Evolutionary conservation across 176 grass and related monocot species (phyloP).

Genomic region (Musa beccarii): DNA sequence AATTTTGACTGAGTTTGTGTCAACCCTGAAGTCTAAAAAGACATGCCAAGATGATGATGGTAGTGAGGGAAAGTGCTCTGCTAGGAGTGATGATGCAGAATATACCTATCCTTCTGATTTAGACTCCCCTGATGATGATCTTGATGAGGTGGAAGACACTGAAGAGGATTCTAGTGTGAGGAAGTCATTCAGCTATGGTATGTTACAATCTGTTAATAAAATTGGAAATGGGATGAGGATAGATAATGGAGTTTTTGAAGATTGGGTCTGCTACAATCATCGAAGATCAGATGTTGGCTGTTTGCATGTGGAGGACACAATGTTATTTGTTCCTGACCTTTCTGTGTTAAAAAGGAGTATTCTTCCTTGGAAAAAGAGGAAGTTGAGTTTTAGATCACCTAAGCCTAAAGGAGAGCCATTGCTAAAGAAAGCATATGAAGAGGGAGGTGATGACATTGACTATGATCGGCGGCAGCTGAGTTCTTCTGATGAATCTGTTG

Average conservation of each 20-base stretch:
- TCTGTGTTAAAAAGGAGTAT: conserved; percentile 49
- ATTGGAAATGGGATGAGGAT: conserved; percentile 48
- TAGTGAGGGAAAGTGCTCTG: conserved; percentile 59
- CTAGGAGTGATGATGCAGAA: conserved; percentile 53
- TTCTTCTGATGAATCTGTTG: conserved; percentile 54
- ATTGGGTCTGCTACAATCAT: conserved; percentile 83
- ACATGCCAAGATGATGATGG: conserved; percentile 50
- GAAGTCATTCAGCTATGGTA: conserved; percentile 91
- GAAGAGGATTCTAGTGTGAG: conserved; percentile 38
- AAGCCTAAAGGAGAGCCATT: conserved; percentile 87
- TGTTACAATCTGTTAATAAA: conserved; percentile 62
- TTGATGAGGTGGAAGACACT: conserved; percentile 20
- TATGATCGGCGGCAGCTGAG: conserved; percentile 71
- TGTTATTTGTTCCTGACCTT: conserved; percentile 27
- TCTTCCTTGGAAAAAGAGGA: conserved; percentile 88
- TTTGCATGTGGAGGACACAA: conserved; percentile 35
- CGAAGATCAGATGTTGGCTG: conserved; percentile 56
- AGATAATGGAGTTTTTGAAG: conserved; percentile 54
- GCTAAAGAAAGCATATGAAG: conserved; percentile 82
- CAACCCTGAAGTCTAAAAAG: conserved; percentile 55
- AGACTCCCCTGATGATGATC: conserved; percentile 73
- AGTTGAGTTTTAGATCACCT: conserved; percentile 33
- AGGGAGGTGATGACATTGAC: conserved; percentile 97
- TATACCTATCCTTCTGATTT: conserved; percentile 49
- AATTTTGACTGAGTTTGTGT: conserved; percentile 60